These are phyloP conservation scores for Arthrobotrys pseudoclavata DNA, from an alignment of 2,329 filamentous ascomycete species.

Conservation along the genomic window DNA sequence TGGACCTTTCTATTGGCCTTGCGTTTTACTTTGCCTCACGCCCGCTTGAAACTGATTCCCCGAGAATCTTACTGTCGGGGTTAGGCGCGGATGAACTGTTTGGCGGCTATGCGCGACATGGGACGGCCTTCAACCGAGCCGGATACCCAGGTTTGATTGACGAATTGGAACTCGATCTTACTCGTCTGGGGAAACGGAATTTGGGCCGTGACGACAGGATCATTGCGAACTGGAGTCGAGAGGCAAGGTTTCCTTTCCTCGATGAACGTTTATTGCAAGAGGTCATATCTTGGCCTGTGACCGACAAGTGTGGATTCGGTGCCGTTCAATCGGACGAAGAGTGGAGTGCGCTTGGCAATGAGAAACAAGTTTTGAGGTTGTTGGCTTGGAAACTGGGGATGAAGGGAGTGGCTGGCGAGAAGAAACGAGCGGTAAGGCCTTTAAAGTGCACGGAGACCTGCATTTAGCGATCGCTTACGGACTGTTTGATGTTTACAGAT, in stretches of 20 bases:
- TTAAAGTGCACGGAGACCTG: not conserved
- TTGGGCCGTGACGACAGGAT: slow-evolving; percentile 93
- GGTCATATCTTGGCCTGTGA: slow-evolving; percentile 80
- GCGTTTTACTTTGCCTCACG: slow-evolving; percentile 96
- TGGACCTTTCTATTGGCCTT: slow-evolving; percentile 94
- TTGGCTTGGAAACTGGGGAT: slow-evolving; percentile 82
- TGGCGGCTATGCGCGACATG: slow-evolving; percentile 89
- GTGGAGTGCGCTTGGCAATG: slow-evolving; percentile 65
- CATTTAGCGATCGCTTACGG: slow-evolving; percentile 59
- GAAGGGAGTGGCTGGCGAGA: slow-evolving; percentile 80
- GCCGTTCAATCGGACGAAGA: slow-evolving; percentile 62
- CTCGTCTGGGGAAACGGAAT: slow-evolving; percentile 90
- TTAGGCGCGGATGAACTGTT: slow-evolving; percentile 97
- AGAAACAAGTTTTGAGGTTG: slow-evolving; percentile 83
- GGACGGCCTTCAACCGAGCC: slow-evolving; percentile 76
- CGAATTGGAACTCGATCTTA: slow-evolving; percentile 87
- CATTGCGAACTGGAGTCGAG: slow-evolving; percentile 88
- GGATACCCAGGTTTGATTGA: slow-evolving; percentile 80
- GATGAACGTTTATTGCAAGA: slow-evolving; percentile 89
- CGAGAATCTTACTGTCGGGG: slow-evolving; percentile 87
- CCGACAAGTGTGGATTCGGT: slow-evolving; percentile 91
- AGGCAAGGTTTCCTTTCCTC: slow-evolving; percentile 89
- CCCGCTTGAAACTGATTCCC: slow-evolving; percentile 69
- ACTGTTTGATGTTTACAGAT: slow-evolving; percentile 46
- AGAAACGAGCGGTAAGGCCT: slow-evolving; percentile 81